phyloP scores from a whole-genome alignment of 768 basidiomycete species.

The Coprinopsis sp. region DNA sequence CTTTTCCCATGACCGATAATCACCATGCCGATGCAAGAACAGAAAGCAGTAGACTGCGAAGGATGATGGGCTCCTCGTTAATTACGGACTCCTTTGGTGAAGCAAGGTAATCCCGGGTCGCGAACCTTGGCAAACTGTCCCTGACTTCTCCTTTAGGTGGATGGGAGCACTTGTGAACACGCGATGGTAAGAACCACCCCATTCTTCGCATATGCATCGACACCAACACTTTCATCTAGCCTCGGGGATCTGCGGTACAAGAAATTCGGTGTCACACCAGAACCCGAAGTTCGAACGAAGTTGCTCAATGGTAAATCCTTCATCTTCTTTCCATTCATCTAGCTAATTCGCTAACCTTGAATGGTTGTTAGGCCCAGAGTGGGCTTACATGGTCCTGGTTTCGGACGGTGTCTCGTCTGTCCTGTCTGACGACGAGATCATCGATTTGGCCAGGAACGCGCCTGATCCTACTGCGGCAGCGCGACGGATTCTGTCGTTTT shows the following conservation, averaged over 20 bases:
- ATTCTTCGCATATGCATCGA: not conserved
- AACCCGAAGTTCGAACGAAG: constrained; percentile 80
- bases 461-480: constrained; percentile 77
- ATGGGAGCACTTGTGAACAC: constrained; percentile 95
- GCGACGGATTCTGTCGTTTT: constrained; percentile 74
- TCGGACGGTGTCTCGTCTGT: constrained; percentile 92
- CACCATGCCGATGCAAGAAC: constrained; percentile 93
- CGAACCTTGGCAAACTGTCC: not conserved
- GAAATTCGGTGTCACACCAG: constrained; percentile 86
- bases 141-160: constrained; percentile 49
- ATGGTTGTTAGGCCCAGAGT: constrained; percentile 60
- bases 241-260: constrained; percentile 89
- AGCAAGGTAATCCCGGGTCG: constrained; percentile 55
- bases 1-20: constrained; percentile 85
- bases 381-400: constrained; percentile 84
- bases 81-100: constrained; percentile 96
- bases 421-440: constrained; percentile 90
- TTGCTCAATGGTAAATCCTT: constrained; percentile 60
- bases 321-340: not conserved
- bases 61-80: constrained; percentile 85
- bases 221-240: constrained; percentile 31
- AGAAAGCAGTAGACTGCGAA: constrained; percentile 78
- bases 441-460: constrained; percentile 77
- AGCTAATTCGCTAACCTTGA: not conserved
- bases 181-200: constrained; percentile 54